Evolutionary conservation across 345 rosid genomes (phyloP).

Genomic region (Lenwebbia sp.): DNA sequence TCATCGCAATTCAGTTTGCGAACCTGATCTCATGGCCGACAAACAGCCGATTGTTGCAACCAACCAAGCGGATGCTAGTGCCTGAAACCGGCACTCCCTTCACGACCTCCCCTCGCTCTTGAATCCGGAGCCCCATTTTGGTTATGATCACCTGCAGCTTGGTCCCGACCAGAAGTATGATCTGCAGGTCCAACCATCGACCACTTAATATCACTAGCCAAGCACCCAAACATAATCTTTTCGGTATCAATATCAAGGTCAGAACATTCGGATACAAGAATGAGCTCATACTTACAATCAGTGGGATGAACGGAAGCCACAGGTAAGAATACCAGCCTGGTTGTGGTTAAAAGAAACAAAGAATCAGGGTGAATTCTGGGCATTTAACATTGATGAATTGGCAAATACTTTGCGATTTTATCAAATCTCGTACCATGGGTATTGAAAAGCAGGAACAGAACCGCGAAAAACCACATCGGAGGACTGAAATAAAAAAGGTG

Average conservation of each 20-base stretch:
- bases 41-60: too few relatives aligned
- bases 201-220: neutral
- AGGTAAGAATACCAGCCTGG: constrained; percentile 68
- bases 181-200: constrained; percentile 21
- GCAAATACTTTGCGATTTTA: neutral
- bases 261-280: neutral
- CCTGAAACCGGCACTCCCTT: constrained; percentile 75
- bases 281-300: constrained; percentile 42
- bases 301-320: constrained; percentile 83
- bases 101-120: constrained; percentile 64
- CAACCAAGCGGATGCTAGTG: too few relatives aligned
- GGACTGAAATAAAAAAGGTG: constrained; percentile 32
- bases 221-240: neutral
- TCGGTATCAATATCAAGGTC: neutral
- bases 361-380: neutral
- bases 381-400: neutral
- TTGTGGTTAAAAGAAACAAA: neutral
- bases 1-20: too few relatives aligned
- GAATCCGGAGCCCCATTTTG: constrained; percentile 59
- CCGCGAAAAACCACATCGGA: constrained; percentile 68
- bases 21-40: too few relatives aligned
- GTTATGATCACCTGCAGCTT: constrained; percentile 91
- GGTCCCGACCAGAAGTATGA: constrained; percentile 61
- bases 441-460: constrained; percentile 54
- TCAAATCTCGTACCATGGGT: constrained; percentile 44